phyloP scores from a whole-genome alignment of 371 early-diverging fungal species.

The Mortierella sp. region DNA sequence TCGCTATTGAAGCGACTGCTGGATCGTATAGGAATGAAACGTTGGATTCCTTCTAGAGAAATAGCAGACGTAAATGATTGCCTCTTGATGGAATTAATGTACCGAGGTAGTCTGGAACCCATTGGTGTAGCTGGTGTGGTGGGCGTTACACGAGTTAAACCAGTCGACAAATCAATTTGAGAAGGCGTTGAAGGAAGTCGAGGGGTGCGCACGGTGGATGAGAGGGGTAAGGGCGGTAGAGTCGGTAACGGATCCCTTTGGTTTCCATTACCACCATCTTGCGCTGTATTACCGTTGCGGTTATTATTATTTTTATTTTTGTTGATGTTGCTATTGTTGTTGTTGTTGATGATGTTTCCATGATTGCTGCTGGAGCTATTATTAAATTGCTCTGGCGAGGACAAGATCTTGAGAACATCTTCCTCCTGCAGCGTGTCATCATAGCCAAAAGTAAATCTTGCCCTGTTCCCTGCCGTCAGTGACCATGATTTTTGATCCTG shows the following conservation, averaged over 20 bases:
- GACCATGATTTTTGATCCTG: constrained; percentile 7
- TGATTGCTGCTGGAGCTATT: background rate
- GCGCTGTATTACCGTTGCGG: background rate
- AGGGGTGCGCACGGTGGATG: constrained; percentile 27
- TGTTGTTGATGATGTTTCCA: background rate
- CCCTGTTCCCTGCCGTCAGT: constrained; percentile 1
- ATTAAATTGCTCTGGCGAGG: background rate
- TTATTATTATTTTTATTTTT: background rate
- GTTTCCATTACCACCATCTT: background rate
- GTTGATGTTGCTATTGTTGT: background rate
- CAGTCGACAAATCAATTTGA: background rate
- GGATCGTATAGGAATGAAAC: background rate
- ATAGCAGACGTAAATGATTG: background rate
- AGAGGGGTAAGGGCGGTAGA: constrained; percentile 13
- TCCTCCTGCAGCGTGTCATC: constrained; percentile 8
- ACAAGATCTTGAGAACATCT: background rate
- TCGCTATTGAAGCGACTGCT: background rate
- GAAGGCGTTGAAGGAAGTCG: constrained; percentile 24
- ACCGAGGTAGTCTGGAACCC: background rate
- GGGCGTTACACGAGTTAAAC: background rate
- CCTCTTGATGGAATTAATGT: background rate
- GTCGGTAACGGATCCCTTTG: background rate
- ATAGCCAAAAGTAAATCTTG: constrained; percentile 37
- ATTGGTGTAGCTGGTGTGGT: background rate
- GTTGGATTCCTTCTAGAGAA: background rate